Base-by-base conservation (phyloP, 2,329 filamentous ascomycete genomes). In the Talaromyces sp. region DNA sequence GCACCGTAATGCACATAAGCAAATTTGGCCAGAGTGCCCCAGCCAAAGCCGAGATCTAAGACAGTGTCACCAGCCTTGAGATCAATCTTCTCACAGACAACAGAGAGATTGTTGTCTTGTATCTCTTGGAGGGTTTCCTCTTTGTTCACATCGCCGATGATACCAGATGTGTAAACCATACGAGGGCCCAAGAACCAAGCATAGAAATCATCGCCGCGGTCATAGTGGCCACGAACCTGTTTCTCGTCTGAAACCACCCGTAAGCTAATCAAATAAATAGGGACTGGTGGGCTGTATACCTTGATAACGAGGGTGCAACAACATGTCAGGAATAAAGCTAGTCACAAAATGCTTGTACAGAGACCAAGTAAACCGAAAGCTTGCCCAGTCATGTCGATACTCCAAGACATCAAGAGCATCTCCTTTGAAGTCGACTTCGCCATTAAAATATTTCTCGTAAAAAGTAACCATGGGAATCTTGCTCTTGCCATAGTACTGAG, bases 151-250 rank as follows among this genome's bases (percentile, higher is more conserved):
- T 97, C 92, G 63, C 89, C 89, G 74, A 99, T 95, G 70, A 99
- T 82, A 70, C 94, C 94, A 56, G 91, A 95, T 56, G 94, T 99
- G 82, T 97, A 97, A 78, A 97, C 91, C 94, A 97, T 99, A 72
- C 93, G 92, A 62, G 93, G 93, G 63, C 94, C 94, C 65, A 97
- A 85, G 84, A 97, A 97, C 92, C 92, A 99, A 75, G 86, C 89
- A 82, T 99, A 99, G 80, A 97, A 96, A 79, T 97, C 94, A 75
- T 99, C 92, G 72, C 94, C 94, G 66, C 92, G 88, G 83, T 97
- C 94, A 78, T 99, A 99, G 81, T 97, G 92, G 76, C 92, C 91
- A 73, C 92, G 91, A 60, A 97, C 92, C 80, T 97, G 94, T 78
- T 97, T 93, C 84, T 97, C 92, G 69, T 97, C 93, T 91, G 66